Conservation (phyloP, 2,329 filamentous ascomycete species). For the Aspergillus aculeatinus region DNA sequence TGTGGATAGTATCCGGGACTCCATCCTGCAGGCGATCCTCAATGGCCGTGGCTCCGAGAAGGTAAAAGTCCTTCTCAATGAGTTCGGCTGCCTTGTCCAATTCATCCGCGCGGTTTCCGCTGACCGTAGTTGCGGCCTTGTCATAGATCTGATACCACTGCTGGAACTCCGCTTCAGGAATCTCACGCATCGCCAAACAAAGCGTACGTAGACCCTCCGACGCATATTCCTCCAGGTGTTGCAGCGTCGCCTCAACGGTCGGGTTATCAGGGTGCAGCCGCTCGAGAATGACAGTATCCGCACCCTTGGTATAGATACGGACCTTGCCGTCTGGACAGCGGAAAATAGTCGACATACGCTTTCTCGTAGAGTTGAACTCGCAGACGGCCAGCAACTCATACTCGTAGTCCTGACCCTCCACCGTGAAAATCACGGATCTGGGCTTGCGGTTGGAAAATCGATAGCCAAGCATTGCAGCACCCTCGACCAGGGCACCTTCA, state of each 20-base stretch:
- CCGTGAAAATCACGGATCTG: slow-evolving; percentile 78
- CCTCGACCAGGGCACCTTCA: slow-evolving; percentile 93
- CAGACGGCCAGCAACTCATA: slow-evolving; percentile 95
- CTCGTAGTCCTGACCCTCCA: slow-evolving; percentile 69
- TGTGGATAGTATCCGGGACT: slow-evolving; percentile 97
- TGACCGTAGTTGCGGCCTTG: slow-evolving; percentile 81
- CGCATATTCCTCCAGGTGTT: slow-evolving; percentile 97
- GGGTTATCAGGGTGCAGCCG: slow-evolving; percentile 80
- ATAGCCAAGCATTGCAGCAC: slow-evolving; percentile 82
- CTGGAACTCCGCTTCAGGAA: slow-evolving; percentile 83
- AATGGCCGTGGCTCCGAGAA: slow-evolving; percentile 93
- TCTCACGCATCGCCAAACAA: slow-evolving; percentile 89
- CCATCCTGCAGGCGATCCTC: slow-evolving; percentile 96
- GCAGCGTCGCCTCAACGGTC: slow-evolving; percentile 82
- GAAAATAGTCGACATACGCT: slow-evolving; percentile 97
- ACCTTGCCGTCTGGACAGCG: slow-evolving; percentile 95
- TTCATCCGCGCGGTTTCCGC: slow-evolving; percentile 89
- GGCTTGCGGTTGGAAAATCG: slow-evolving; percentile 89
- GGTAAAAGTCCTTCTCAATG: slow-evolving; percentile 86
- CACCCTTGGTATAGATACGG: slow-evolving; percentile 90
- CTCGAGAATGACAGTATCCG: slow-evolving; percentile 95
- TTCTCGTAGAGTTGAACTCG: slow-evolving; percentile 97
- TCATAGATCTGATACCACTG: slow-evolving; percentile 88
- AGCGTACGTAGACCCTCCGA: slow-evolving; percentile 93
- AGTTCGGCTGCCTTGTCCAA: slow-evolving; percentile 95